Evolutionary conservation across 1,284 basidiomycete species (phyloP).

Genomic region (Cutaneotrichosporon cyanovorans): DNA sequence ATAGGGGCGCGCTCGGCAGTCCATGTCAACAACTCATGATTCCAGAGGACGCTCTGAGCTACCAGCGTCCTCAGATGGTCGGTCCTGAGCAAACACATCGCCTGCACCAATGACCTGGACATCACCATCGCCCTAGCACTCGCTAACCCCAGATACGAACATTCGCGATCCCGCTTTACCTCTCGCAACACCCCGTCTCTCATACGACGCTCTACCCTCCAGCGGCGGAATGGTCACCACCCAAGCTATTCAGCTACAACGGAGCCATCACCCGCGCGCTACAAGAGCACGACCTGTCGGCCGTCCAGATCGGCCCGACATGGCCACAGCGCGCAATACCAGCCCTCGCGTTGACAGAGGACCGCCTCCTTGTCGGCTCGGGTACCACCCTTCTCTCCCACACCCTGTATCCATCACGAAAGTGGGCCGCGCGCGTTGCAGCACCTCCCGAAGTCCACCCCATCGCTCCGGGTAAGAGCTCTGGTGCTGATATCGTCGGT

Average conservation of each 20-base stretch:
- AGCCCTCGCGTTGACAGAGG: conserved; percentile 18
- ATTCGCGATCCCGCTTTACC: conserved; percentile 32
- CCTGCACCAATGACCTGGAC: background rate
- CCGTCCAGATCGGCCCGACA: conserved; percentile 31
- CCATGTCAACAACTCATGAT: too few species aligned
- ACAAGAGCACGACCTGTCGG: conserved; percentile 22
- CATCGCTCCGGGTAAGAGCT: conserved; percentile 18
- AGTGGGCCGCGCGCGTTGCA: background rate
- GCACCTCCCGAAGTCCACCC: conserved; percentile 15
- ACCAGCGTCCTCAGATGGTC: too few species aligned
- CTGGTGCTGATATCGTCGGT: conserved; percentile 31
- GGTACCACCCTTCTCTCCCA: conserved; percentile 31
- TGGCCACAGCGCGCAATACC: conserved; percentile 37
- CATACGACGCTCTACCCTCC: conserved; percentile 23
- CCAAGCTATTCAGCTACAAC: conserved; percentile 20
- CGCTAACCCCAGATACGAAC: conserved; percentile 20
- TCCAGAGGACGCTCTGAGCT: too few species aligned
- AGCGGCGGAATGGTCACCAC: conserved; percentile 16
- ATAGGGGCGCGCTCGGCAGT: too few species aligned
- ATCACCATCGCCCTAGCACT: too few species aligned
- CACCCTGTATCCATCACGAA: conserved; percentile 12
- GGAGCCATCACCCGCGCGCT: conserved; percentile 20
- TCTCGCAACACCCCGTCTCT: conserved; percentile 20
- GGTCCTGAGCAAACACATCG: too few species aligned
- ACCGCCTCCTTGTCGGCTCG: conserved; percentile 27